phyloP scores from a whole-genome alignment of 306 rosid genomes.

The Quercus wislizeni region DNA sequence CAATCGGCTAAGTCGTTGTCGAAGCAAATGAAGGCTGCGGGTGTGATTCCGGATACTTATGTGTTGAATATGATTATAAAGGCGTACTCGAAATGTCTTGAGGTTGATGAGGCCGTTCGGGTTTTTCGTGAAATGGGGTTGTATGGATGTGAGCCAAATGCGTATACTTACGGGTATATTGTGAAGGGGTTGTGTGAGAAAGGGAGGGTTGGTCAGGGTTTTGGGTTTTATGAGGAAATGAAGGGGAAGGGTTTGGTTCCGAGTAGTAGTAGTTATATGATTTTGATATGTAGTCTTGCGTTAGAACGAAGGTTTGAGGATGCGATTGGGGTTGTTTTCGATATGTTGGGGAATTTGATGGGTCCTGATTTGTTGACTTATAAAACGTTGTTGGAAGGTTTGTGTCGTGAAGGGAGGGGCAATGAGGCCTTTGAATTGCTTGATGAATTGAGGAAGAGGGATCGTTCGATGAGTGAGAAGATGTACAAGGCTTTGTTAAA shows the following conservation, averaged over 20 bases:
- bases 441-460: conserved; percentile 67
- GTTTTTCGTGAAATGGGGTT: conserved; percentile 82
- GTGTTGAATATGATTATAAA: conserved; percentile 84
- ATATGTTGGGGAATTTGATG: conserved; percentile 67
- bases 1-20: conserved; percentile 65
- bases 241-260: conserved; percentile 57
- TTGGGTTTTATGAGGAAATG: conserved; percentile 75
- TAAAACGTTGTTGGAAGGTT: conserved; percentile 69
- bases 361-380: conserved; percentile 82
- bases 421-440: conserved; percentile 63
- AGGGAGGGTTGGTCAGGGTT: conserved; percentile 76
- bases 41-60: conserved; percentile 79
- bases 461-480: conserved; percentile 44
- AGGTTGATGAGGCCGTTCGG: conserved; percentile 74
- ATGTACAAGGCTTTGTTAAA: conserved; percentile 55
- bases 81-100: conserved; percentile 75
- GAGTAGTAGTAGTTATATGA: conserved; percentile 57
- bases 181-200: conserved; percentile 88
- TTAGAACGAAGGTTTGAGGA: conserved; percentile 65
- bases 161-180: conserved; percentile 67
- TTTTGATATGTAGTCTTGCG: conserved; percentile 64
- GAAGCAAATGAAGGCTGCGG: conserved; percentile 76
- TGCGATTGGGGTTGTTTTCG: conserved; percentile 59
- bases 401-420: conserved; percentile 67
- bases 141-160: conserved; percentile 82